These are phyloP conservation scores for Penicillium sclerotiorum DNA, from an alignment of 2,329 filamentous ascomycete species.

Conservation along the genomic window DNA sequence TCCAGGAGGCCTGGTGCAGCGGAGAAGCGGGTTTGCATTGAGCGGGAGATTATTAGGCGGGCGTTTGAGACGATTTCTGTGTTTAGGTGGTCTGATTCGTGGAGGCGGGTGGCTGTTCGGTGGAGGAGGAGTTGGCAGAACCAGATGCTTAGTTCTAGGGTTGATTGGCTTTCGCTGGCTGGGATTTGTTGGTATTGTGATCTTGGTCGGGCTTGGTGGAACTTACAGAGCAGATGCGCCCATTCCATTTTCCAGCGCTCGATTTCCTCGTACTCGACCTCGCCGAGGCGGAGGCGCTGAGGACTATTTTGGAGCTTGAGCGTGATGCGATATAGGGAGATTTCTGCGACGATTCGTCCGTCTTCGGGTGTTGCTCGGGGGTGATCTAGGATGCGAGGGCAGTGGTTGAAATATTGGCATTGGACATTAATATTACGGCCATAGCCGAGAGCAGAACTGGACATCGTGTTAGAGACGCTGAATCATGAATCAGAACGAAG, in stretches of 20 bases:
- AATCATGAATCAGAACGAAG: neutral
- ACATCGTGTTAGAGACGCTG: slow-evolving; percentile 7
- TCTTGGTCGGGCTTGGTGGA: neutral
- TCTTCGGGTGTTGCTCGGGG: slow-evolving; percentile 34
- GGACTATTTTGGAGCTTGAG: slow-evolving; percentile 28
- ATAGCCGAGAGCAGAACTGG: slow-evolving; percentile 36
- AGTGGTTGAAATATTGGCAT: slow-evolving; percentile 33
- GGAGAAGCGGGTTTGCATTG: slow-evolving; percentile 32
- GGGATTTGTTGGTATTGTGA: slow-evolving; percentile 2
- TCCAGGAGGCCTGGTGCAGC: slow-evolving; percentile 36
- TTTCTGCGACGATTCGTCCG: slow-evolving; percentile 35
- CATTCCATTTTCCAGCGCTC: slow-evolving; percentile 40
- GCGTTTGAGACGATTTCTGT: slow-evolving; percentile 33
- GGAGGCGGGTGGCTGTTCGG: slow-evolving; percentile 32
- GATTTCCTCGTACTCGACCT: slow-evolving; percentile 36
- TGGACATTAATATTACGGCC: slow-evolving; percentile 35
- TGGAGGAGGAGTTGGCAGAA: slow-evolving; percentile 41
- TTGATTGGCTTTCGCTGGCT: slow-evolving; percentile 34
- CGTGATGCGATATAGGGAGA: slow-evolving; percentile 36
- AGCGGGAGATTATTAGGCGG: slow-evolving; percentile 34
- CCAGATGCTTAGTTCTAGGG: slow-evolving; percentile 37
- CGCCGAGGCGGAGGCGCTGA: slow-evolving; percentile 30
- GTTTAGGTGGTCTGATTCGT: slow-evolving; percentile 29
- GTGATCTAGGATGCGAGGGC: slow-evolving; percentile 33
- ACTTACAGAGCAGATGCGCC: slow-evolving; percentile 35